Evolutionary conservation across 768 basidiomycete genomes (phyloP).

Genomic region (Lentinula lateritia): DNA sequence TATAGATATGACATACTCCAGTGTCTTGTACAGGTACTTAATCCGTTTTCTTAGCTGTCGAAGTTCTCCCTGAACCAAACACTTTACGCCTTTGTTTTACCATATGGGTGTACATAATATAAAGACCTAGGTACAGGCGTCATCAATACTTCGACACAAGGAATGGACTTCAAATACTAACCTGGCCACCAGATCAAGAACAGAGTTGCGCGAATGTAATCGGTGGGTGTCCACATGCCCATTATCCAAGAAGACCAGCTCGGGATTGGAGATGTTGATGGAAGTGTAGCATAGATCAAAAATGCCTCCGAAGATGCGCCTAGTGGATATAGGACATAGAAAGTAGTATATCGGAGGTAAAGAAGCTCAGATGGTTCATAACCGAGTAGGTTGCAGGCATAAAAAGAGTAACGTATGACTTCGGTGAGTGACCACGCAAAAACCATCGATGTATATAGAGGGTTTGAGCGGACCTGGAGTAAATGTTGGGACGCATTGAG

Average conservation of each 20-base stretch:
- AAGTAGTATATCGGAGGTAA: conserved; percentile 86
- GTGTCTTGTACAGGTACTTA: neutral
- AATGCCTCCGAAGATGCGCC: conserved; percentile 91
- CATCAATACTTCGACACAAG: conserved; percentile 6
- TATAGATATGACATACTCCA: neutral
- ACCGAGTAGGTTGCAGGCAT: conserved; percentile 62
- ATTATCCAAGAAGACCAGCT: conserved; percentile 36
- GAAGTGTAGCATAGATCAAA: conserved; percentile 74
- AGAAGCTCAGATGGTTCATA: conserved; percentile 46
- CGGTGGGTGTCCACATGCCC: conserved; percentile 47
- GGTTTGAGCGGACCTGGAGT: conserved; percentile 57
- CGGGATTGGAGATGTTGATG: conserved; percentile 36
- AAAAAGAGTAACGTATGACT: conserved; percentile 87
- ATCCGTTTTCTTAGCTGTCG: conserved; percentile 12
- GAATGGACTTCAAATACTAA: conserved; percentile 24
- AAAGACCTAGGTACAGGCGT: conserved; percentile 30
- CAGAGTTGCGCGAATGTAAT: conserved; percentile 52
- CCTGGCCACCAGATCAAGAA: conserved; percentile 89
- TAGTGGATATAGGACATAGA: conserved; percentile 89
- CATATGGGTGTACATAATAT: conserved; percentile 51
- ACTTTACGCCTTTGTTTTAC: conserved; percentile 45
- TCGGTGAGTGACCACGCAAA: conserved; percentile 91
- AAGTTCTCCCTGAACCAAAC: conserved; percentile 20
- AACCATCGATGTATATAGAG: conserved; percentile 87
- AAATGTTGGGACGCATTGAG: neutral